These are phyloP conservation scores for Neofusicoccum laricinum DNA, from an alignment of 2,329 filamentous ascomycete genomes.

Conservation along the genomic window DNA sequence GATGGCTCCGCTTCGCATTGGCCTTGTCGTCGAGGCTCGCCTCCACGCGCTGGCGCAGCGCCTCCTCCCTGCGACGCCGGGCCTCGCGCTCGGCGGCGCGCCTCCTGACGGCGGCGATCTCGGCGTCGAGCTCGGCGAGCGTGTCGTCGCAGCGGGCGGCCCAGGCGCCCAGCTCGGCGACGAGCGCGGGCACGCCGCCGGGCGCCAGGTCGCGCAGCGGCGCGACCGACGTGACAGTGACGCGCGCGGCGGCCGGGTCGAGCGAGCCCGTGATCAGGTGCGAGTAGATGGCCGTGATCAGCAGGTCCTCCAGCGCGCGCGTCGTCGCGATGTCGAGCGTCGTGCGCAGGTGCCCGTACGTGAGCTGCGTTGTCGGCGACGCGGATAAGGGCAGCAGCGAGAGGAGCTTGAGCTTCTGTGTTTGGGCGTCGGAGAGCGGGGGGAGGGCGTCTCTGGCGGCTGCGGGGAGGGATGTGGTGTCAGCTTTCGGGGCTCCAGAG, in stretches of 20 bases:
- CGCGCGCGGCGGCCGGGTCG: constrained; percentile 70
- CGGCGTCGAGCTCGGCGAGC: constrained; percentile 69
- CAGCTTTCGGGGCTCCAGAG: background rate
- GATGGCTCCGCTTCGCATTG: background rate
- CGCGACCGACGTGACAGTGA: constrained; percentile 76
- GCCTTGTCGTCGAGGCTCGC: background rate
- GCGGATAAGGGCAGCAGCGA: constrained; percentile 79
- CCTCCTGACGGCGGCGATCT: constrained; percentile 51
- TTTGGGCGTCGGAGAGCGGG: constrained; percentile 67
- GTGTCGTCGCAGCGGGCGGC: constrained; percentile 72
- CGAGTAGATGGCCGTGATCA: constrained; percentile 84
- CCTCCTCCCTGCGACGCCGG: background rate
- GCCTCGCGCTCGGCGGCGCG: background rate
- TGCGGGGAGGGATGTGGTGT: constrained; percentile 26
- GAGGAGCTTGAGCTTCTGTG: constrained; percentile 84
- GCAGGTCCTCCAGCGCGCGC: constrained; percentile 76
- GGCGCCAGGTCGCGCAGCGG: constrained; percentile 84
- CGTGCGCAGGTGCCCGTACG: constrained; percentile 66
- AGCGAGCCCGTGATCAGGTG: constrained; percentile 79
- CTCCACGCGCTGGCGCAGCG: constrained; percentile 6
- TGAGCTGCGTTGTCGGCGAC: constrained; percentile 58
- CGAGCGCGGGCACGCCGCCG: constrained; percentile 66
- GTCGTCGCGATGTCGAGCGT: constrained; percentile 65
- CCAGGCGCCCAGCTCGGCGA: constrained; percentile 70
- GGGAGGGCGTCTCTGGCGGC: constrained; percentile 60